These are phyloP conservation scores for Asterochloris erici DNA, from an alignment of 139 green algal species.

Conservation along the genomic window DNA sequence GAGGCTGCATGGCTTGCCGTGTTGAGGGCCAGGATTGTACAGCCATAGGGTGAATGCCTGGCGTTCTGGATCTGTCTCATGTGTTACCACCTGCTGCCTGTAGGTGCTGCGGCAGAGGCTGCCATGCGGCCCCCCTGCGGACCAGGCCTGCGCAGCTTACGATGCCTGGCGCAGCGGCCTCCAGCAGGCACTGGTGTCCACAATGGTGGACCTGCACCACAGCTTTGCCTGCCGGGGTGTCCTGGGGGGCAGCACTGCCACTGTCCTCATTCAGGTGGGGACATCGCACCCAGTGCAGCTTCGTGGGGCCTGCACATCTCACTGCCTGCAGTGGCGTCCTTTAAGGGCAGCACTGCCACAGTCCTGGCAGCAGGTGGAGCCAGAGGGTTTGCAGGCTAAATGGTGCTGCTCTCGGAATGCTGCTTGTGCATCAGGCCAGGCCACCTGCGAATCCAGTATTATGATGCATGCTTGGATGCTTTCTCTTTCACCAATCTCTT, in stretches of 20 bases:
- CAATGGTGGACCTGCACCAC: constrained; percentile 31
- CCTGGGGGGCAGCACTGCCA: constrained; percentile 53
- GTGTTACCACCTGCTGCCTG: too few species aligned
- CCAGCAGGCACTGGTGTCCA: constrained; percentile 38
- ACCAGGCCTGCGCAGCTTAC: too few species aligned
- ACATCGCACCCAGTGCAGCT: background rate
- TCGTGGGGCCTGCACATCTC: background rate
- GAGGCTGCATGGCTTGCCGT: too few species aligned
- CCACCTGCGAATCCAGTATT: background rate
- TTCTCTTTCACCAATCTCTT: background rate
- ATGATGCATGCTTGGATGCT: background rate
- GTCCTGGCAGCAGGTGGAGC: too few species aligned
- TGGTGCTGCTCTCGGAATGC: background rate
- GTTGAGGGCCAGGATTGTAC: too few species aligned
- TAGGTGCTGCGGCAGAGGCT: too few species aligned
- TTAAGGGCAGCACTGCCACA: too few species aligned
- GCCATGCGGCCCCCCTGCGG: too few species aligned
- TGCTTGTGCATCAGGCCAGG: background rate
- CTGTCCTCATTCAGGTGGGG: constrained; percentile 35
- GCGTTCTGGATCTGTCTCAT: too few species aligned
- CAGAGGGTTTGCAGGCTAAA: background rate
- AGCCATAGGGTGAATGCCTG: too few species aligned
- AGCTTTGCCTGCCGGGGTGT: constrained; percentile 41
- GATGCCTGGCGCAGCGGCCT: constrained; percentile 21
- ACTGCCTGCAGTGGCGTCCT: background rate